These are phyloP conservation scores for Tolypocladium tundrense DNA, from an alignment of 2,329 filamentous ascomycete species.

Conservation along the genomic window DNA sequence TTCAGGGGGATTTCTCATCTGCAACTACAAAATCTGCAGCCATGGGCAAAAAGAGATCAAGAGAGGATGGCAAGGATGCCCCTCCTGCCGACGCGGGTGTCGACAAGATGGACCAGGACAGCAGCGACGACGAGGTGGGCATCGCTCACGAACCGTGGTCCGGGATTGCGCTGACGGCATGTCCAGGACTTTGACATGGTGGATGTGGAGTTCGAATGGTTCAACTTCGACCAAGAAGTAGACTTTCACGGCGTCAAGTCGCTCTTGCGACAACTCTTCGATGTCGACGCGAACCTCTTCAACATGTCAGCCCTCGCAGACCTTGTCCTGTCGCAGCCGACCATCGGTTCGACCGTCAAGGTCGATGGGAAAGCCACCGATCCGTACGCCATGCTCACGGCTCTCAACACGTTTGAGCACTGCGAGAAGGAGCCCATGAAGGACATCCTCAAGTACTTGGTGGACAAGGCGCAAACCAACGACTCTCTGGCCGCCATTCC, in stretches of 20 bases:
- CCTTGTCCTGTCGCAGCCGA: conserved; percentile 74
- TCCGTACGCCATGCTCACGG: conserved; percentile 84
- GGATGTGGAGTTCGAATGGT: conserved; percentile 97
- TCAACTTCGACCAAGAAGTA: conserved; percentile 79
- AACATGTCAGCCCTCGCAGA: conserved; percentile 81
- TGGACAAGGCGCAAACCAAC: conserved; percentile 41
- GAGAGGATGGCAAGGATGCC: conserved; percentile 35
- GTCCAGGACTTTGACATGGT: conserved; percentile 77
- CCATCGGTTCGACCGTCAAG: conserved; percentile 90
- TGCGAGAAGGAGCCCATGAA: conserved; percentile 63
- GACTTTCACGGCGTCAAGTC: conserved; percentile 95
- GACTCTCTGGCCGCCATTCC: conserved; percentile 46
- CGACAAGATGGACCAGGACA: conserved; percentile 40
- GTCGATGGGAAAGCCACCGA: conserved; percentile 91
- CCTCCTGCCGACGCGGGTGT: conserved; percentile 28
- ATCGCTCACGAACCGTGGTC: background rate
- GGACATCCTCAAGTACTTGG: conserved; percentile 62
- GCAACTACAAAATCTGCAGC: background rate
- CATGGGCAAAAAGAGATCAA: conserved; percentile 42
- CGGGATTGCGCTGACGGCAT: conserved; percentile 4
- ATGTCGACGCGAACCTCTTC: conserved; percentile 76
- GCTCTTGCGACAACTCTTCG: conserved; percentile 82
- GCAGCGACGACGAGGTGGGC: conserved; percentile 43
- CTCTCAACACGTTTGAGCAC: conserved; percentile 73
- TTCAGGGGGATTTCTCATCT: background rate